phyloP scores from a whole-genome alignment of 768 basidiomycete genomes.

The Russula dissimulans region DNA sequence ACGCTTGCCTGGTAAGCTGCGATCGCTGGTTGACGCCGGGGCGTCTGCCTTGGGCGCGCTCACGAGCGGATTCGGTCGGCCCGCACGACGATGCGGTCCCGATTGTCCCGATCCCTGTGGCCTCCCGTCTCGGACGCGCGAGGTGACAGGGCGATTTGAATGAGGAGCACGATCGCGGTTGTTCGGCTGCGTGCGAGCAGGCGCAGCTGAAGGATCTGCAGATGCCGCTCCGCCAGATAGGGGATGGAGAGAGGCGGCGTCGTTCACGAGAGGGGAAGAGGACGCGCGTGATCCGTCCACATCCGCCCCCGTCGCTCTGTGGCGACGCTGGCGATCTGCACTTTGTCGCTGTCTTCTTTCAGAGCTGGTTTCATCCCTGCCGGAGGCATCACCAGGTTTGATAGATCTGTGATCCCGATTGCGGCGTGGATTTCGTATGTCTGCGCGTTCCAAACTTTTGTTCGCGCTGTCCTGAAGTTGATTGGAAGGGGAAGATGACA shows the following conservation, averaged over 20 bases:
- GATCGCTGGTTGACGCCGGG: not conserved
- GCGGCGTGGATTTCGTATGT: not conserved
- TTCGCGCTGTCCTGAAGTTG: not conserved
- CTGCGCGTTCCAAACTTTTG: not conserved
- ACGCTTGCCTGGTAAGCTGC: not conserved
- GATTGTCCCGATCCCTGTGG: not conserved
- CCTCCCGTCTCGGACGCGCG: not conserved
- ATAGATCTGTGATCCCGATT: not conserved
- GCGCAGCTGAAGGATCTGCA: not conserved
- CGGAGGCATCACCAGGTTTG: not conserved
- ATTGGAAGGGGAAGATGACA: constrained; percentile 8
- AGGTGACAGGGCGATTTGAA: not conserved
- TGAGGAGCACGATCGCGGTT: not conserved
- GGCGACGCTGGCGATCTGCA: not conserved
- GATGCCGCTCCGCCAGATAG: not conserved
- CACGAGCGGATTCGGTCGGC: constrained; percentile 8
- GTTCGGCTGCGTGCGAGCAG: not conserved
- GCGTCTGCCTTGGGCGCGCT: not conserved
- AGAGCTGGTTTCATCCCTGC: not conserved
- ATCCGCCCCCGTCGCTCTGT: not conserved
- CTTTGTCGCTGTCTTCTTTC: not conserved
- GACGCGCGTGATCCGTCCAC: not conserved
- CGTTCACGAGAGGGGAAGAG: not conserved
- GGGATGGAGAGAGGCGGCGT: not conserved
- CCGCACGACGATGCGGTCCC: constrained; percentile 1